A percentile compares a stretch with the other conserved stretches of the same genome.
phyloP scores from a whole-genome alignment of 768 basidiomycete genomes.

The Rhizopogon rudus region DNA sequence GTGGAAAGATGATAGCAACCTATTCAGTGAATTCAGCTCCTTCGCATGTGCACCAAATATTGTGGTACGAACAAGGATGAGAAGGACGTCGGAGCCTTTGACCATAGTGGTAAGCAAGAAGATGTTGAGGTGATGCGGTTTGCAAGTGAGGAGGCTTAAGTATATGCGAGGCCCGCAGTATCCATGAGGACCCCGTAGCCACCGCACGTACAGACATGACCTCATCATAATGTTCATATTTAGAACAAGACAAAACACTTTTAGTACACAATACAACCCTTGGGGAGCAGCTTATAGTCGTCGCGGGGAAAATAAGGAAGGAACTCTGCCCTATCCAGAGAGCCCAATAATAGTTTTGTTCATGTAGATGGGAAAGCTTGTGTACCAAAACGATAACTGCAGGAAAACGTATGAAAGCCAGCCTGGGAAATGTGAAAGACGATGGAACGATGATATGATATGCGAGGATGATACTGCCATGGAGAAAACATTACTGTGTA shows the following conservation, averaged over 20 bases:
- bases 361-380: background rate
- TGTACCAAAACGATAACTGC: background rate
- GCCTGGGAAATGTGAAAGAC: background rate
- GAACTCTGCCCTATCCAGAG: background rate
- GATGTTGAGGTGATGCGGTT: background rate
- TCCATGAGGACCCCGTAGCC: background rate
- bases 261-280: too few species aligned
- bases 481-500: background rate
- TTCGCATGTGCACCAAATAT: background rate
- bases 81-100: slow-evolving; percentile 67
- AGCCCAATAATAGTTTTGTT: background rate
- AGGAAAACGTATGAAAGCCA: background rate
- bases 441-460: background rate
- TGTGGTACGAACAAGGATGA: slow-evolving; percentile 59
- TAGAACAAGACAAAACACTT: too few species aligned
- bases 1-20: slow-evolving; percentile 80
- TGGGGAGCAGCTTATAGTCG: too few species aligned
- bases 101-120: slow-evolving; percentile 26
- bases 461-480: slow-evolving; percentile 1
- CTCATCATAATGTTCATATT: too few species aligned
- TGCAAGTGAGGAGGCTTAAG: background rate
- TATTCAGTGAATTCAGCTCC: slow-evolving; percentile 19
- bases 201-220: background rate
- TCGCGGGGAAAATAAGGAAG: background rate
- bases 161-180: background rate